A percentile compares a stretch with the other conserved stretches of the same genome.
phyloP scores from a whole-genome alignment of 2,329 filamentous ascomycete genomes.

The Trichoderma polysporum region DNA sequence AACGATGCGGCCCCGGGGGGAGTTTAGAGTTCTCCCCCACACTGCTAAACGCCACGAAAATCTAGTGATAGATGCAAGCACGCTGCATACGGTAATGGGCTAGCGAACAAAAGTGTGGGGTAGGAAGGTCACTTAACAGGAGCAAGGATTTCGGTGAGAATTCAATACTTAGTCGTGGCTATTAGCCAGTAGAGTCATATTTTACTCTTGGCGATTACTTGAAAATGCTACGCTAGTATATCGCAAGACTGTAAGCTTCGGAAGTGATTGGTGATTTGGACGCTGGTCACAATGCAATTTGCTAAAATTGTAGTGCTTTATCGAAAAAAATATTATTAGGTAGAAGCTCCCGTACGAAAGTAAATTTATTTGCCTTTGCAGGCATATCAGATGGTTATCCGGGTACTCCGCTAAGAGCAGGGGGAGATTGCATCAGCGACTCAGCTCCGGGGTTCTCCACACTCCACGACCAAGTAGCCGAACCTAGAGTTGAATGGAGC shows the following conservation, averaged over 20 bases:
- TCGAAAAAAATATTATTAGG: no score
- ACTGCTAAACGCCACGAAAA: slow-evolving; percentile 1
- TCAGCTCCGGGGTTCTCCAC: slow-evolving; percentile 4
- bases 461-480: slow-evolving; percentile 9
- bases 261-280: no score
- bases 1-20: background rate
- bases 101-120: background rate
- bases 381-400: background rate
- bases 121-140: background rate
- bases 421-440: background rate
- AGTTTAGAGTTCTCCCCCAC: slow-evolving; percentile 18
- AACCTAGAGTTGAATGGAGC: slow-evolving; percentile 10
- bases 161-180: no score
- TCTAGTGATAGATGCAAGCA: background rate
- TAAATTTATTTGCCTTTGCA: no score
- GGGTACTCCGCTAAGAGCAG: background rate
- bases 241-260: no score
- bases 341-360: no score
- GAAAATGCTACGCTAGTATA: no score
- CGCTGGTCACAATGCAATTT: no score
- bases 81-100: background rate
- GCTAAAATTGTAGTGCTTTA: no score
- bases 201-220: no score
- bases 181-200: no score
- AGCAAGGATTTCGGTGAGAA: background rate